Conservation (phyloP, 768 basidiomycete genomes). For the Auriscalpium vulgare region DNA sequence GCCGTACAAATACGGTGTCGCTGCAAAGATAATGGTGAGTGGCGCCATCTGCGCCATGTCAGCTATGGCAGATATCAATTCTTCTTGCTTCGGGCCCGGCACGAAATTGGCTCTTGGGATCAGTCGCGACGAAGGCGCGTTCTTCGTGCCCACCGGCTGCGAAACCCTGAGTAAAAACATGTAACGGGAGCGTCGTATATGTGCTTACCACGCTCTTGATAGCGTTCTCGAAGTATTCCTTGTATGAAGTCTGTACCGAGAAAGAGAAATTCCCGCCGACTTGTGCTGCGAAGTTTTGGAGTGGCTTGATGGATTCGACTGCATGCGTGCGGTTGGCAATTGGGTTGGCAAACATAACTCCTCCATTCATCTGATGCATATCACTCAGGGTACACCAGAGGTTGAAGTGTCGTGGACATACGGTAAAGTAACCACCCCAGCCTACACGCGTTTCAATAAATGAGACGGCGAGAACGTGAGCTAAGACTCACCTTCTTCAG, state of each 20-base stretch:
- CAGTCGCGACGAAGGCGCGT: constrained; percentile 38
- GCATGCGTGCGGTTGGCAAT: too few relatives aligned
- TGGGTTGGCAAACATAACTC: too few relatives aligned
- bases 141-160: constrained; percentile 33
- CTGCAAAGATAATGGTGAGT: too few relatives aligned
- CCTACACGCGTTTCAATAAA: constrained; percentile 16
- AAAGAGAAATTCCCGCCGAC: too few relatives aligned
- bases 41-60: constrained; percentile 11
- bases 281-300: too few relatives aligned
- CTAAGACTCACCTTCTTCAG: constrained; percentile 15
- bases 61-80: constrained; percentile 35
- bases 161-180: neutral
- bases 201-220: too few relatives aligned
- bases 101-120: constrained; percentile 33
- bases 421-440: constrained; percentile 38
- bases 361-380: neutral
- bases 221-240: too few relatives aligned
- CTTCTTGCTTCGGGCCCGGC: constrained; percentile 21
- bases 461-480: too few relatives aligned
- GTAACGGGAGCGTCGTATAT: too few relatives aligned
- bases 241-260: too few relatives aligned
- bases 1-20: too few relatives aligned
- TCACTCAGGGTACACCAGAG: constrained; percentile 3
- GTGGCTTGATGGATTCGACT: too few relatives aligned
- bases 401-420: constrained; percentile 11